Percentiles rank a stretch among this genome's conserved stretches.
Evolutionary conservation across 2,329 filamentous ascomycete genomes (phyloP).

Genomic region (Teratosphaeria zuluensis): DNA sequence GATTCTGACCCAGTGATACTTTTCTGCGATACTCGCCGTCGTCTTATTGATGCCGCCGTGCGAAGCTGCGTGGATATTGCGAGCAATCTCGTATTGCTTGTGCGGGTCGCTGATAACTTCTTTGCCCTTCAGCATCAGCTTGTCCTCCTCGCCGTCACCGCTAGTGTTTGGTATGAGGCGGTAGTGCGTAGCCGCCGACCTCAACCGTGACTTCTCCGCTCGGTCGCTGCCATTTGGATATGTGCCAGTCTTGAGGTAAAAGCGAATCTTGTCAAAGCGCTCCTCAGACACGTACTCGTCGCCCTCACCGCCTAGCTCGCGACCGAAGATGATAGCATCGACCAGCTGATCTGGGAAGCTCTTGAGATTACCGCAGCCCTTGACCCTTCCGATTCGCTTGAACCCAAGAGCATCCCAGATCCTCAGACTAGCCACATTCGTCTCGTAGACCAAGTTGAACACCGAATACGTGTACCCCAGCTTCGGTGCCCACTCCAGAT

Average conservation of each 20-base stretch:
- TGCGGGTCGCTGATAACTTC: conserved; percentile 88
- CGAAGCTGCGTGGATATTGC: conserved; percentile 60
- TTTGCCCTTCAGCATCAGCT: conserved; percentile 94
- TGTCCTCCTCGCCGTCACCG: conserved; percentile 50
- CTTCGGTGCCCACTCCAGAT: conserved; percentile 44
- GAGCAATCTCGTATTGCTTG: conserved; percentile 81
- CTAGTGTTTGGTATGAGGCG: conserved; percentile 53
- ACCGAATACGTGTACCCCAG: conserved; percentile 80
- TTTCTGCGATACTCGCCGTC: conserved; percentile 84
- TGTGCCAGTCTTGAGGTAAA: conserved; percentile 87
- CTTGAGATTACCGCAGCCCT: conserved; percentile 41
- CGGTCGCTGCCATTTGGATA: conserved; percentile 90
- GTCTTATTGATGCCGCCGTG: conserved; percentile 98
- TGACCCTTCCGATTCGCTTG: conserved; percentile 78
- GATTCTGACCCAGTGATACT: conserved; percentile 95
- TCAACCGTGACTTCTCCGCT: conserved; percentile 87
- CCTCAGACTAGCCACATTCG: conserved; percentile 77
- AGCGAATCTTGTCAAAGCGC: conserved; percentile 97
- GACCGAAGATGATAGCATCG: conserved; percentile 50
- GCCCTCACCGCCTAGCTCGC: conserved; percentile 50
- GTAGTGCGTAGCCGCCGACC: conserved; percentile 91
- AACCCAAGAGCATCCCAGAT: conserved; percentile 91
- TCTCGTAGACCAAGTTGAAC: conserved; percentile 92
- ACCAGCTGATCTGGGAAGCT: conserved; percentile 37
- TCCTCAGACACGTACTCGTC: conserved; percentile 87